Evolutionary conservation across 164 flowering plant species (phyloP).

Genomic region (Piper betle): DNA sequence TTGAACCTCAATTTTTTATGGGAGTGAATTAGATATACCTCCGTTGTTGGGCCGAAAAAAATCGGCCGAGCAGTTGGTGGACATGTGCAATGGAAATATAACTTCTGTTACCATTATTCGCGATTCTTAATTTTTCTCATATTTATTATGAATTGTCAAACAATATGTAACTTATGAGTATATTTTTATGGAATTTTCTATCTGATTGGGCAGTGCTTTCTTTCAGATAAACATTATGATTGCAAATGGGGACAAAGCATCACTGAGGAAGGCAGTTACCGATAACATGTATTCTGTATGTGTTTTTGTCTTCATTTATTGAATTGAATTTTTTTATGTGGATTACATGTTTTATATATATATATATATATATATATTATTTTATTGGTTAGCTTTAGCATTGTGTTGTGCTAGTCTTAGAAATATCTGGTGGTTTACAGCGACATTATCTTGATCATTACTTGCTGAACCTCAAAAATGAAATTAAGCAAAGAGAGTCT

Average conservation of each 20-base stretch:
- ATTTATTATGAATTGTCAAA: not conserved
- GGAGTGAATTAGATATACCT: not conserved
- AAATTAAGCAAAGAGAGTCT: conserved; percentile 72
- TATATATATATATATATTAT: not conserved
- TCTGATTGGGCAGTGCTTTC: conserved; percentile 2
- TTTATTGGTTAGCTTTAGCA: not conserved
- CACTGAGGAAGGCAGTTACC: conserved; percentile 70
- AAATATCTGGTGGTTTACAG: not conserved
- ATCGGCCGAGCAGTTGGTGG: too few species aligned
- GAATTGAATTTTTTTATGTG: not conserved
- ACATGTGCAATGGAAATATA: too few species aligned
- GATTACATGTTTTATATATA: too few species aligned
- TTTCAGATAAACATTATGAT: conserved; percentile 64
- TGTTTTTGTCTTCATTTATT: conserved; percentile 2
- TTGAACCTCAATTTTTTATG: not conserved
- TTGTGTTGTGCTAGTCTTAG: not conserved
- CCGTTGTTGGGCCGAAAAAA: too few species aligned
- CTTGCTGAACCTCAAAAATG: conserved; percentile 72
- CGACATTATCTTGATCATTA: not conserved
- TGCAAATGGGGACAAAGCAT: conserved; percentile 64
- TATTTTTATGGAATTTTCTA: not conserved
- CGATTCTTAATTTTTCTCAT: not conserved
- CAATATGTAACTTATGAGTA: too few species aligned
- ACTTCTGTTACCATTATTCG: not conserved
- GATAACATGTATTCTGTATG: conserved; percentile 92